Percentiles rank a stretch among this genome's conserved stretches.
These are phyloP conservation scores for Termitomyces heimii DNA, from an alignment of 768 basidiomycete genomes.

Conservation along the genomic window DNA sequence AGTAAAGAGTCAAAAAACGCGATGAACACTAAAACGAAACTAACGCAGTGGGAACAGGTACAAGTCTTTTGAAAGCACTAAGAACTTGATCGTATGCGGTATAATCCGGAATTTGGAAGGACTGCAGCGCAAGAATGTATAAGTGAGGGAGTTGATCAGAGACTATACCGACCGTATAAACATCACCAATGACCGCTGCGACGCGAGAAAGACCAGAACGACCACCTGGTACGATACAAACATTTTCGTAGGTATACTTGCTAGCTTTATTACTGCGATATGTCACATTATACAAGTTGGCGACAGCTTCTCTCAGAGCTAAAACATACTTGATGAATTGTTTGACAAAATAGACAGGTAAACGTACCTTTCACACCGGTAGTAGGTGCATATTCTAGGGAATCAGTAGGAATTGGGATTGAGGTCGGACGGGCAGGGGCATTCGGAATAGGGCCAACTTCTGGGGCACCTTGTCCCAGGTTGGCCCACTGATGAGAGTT, in stretches of 20 bases:
- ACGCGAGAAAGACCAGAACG: slow-evolving; percentile 86
- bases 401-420: slow-evolving; percentile 63
- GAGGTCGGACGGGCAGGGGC: slow-evolving; percentile 61
- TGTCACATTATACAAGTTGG: slow-evolving; percentile 81
- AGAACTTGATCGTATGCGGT: slow-evolving; percentile 84
- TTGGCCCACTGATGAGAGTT: slow-evolving; percentile 80
- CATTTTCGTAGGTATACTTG: slow-evolving; percentile 89
- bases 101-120: slow-evolving; percentile 90
- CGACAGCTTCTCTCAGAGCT: slow-evolving; percentile 87
- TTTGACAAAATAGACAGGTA: not conserved
- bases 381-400: slow-evolving; percentile 88
- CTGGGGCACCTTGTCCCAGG: slow-evolving; percentile 89
- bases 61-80: slow-evolving; percentile 81
- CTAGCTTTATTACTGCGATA: slow-evolving; percentile 79
- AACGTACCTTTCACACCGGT: slow-evolving; percentile 76
- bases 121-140: slow-evolving; percentile 31
- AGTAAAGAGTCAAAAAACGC: slow-evolving; percentile 18
- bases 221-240: slow-evolving; percentile 93
- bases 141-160: not conserved
- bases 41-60: slow-evolving; percentile 87
- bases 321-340: not conserved
- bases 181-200: slow-evolving; percentile 88
- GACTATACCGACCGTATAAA: slow-evolving; percentile 59
- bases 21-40: slow-evolving; percentile 20
- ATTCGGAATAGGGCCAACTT: slow-evolving; percentile 79